Evolutionary conservation across 768 basidiomycete species (phyloP).

Genomic region (Favolaschia claudopus): DNA sequence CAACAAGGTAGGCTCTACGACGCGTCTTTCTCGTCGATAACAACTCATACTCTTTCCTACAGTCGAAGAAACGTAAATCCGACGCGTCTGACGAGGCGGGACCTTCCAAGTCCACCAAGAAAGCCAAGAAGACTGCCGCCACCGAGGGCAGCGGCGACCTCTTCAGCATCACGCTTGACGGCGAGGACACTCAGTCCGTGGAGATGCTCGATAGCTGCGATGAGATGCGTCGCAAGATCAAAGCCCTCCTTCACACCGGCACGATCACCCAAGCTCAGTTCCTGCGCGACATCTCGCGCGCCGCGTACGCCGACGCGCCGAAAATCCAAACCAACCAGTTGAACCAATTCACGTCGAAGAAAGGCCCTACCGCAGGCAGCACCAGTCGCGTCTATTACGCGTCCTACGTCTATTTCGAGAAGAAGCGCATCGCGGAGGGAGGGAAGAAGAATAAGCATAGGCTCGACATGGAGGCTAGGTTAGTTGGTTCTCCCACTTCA

Average conservation of each 20-base stretch:
- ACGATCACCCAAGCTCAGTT: slow-evolving; percentile 23
- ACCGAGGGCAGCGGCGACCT: no score
- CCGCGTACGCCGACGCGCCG: slow-evolving; percentile 21
- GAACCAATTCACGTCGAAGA: slow-evolving; percentile 22
- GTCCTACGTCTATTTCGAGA: slow-evolving; percentile 27
- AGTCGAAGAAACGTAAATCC: slow-evolving; percentile 2
- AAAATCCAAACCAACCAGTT: slow-evolving; percentile 29
- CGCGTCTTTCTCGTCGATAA: slow-evolving; percentile 2
- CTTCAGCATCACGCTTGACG: slow-evolving; percentile 15
- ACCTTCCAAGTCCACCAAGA: background rate
- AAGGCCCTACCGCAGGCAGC: slow-evolving; percentile 22
- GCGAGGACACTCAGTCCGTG: slow-evolving; percentile 19
- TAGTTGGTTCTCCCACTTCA: no score
- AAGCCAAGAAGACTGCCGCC: background rate
- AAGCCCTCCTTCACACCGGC: slow-evolving; percentile 18
- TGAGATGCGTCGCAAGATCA: slow-evolving; percentile 25
- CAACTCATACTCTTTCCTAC: background rate
- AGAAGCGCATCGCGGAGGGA: slow-evolving; percentile 21
- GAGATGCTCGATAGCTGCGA: slow-evolving; percentile 25
- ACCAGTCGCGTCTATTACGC: slow-evolving; percentile 26
- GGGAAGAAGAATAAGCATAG: slow-evolving; percentile 24
- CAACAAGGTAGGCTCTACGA: background rate
- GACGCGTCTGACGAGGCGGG: slow-evolving; percentile 5
- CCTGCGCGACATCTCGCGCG: slow-evolving; percentile 26
- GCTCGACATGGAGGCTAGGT: slow-evolving; percentile 26